These are phyloP conservation scores for Puccinia hordei DNA, from an alignment of 1,284 basidiomycete genomes.

Conservation along the genomic window DNA sequence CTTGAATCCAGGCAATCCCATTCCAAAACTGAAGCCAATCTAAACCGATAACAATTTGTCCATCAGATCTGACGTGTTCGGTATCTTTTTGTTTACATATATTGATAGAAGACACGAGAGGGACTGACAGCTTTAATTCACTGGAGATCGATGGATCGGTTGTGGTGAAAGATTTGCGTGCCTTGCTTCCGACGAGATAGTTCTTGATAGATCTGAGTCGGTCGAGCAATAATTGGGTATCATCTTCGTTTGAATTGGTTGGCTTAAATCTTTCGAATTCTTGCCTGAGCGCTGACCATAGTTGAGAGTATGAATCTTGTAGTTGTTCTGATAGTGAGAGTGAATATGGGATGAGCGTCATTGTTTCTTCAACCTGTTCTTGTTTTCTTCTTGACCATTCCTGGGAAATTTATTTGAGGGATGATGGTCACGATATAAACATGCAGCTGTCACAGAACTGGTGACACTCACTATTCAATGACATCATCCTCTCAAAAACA, in stretches of 20 bases:
- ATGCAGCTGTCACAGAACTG: too few relatives aligned
- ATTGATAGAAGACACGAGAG: not conserved
- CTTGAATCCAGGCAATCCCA: constrained; percentile 4
- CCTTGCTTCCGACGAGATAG: constrained; percentile 40
- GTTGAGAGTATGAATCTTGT: constrained; percentile 18
- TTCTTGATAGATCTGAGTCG: constrained; percentile 42
- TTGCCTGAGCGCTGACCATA: constrained; percentile 16
- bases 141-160: constrained; percentile 26
- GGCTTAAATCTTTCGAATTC: not conserved
- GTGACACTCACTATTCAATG: too few relatives aligned
- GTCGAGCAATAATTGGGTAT: constrained; percentile 11
- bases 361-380: too few relatives aligned
- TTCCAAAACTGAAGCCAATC: constrained; percentile 43
- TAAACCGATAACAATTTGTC: constrained; percentile 4
- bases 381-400: not conserved
- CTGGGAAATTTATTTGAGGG: too few relatives aligned
- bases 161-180: constrained; percentile 38
- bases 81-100: not conserved
- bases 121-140: constrained; percentile 26
- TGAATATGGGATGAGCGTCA: not conserved
- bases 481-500: too few relatives aligned
- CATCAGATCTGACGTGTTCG: not conserved
- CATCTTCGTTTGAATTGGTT: not conserved
- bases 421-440: too few relatives aligned
- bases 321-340: constrained; percentile 34